These are phyloP conservation scores for Jamesozyma spencerorum DNA, from an alignment of 805 yeast genomes.

Conservation along the genomic window DNA sequence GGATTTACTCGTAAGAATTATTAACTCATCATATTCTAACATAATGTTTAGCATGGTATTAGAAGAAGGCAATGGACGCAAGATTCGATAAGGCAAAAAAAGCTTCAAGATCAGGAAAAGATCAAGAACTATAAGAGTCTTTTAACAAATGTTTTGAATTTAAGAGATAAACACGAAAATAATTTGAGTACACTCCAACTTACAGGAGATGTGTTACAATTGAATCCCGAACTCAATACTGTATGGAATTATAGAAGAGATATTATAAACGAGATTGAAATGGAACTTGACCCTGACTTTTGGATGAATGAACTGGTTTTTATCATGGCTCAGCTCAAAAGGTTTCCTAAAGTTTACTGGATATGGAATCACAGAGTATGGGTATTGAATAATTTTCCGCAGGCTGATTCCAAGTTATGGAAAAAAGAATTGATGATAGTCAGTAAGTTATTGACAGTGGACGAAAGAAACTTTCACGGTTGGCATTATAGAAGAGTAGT, in stretches of 20 bases:
- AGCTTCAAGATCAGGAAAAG: constrained; percentile 49
- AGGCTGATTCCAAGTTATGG: constrained; percentile 46
- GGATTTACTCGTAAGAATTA: background rate
- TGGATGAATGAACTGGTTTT: constrained; percentile 52
- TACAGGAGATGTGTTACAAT: constrained; percentile 48
- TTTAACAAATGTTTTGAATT: constrained; percentile 35
- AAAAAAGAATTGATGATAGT: constrained; percentile 61
- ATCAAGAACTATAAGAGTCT: constrained; percentile 47
- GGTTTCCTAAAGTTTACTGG: constrained; percentile 89
- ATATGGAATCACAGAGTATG: constrained; percentile 90
- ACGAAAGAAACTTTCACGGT: constrained; percentile 85
- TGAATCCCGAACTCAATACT: constrained; percentile 83
- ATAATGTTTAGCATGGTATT: constrained; percentile 51
- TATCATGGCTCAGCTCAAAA: constrained; percentile 46
- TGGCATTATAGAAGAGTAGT: constrained; percentile 88
- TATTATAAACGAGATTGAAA: constrained; percentile 33
- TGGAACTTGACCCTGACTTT: constrained; percentile 22
- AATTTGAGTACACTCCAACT: constrained; percentile 36
- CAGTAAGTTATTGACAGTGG: constrained; percentile 55
- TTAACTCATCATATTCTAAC: background rate
- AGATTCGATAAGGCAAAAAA: constrained; percentile 45
- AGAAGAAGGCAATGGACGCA: constrained; percentile 49
- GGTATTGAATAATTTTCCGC: constrained; percentile 50
- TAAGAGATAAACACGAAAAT: constrained; percentile 26
- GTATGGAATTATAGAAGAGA: constrained; percentile 86